Percentiles rank a stretch among this genome's conserved stretches.
Conservation (phyloP, 768 basidiomycete genomes). For the Mycena capillaripes region DNA sequence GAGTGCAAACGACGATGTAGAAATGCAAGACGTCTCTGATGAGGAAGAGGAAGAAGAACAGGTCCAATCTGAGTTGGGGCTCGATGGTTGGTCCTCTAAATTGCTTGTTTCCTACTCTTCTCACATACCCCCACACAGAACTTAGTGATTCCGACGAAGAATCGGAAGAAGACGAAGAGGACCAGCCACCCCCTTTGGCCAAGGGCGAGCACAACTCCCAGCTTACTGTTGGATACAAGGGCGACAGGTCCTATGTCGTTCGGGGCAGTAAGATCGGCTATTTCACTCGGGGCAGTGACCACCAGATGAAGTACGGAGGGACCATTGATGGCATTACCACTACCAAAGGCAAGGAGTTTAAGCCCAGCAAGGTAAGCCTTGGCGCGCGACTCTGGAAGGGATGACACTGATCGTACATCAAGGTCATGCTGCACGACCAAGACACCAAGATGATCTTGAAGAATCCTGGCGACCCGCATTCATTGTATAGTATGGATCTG, state of each 20-base stretch:
- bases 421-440: slow-evolving; percentile 98
- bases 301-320: slow-evolving; percentile 86
- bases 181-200: slow-evolving; percentile 51
- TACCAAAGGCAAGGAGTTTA: slow-evolving; percentile 86
- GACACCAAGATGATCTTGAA: slow-evolving; percentile 96
- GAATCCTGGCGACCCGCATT: slow-evolving; percentile 84
- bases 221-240: slow-evolving; percentile 94
- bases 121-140: slow-evolving; percentile 48
- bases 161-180: slow-evolving; percentile 60
- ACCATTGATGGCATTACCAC: slow-evolving; percentile 89
- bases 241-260: slow-evolving; percentile 94
- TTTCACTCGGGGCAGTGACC: slow-evolving; percentile 80
- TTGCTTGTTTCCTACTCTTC: slow-evolving; percentile 1
- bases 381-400: neutral
- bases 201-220: slow-evolving; percentile 86
- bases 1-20: slow-evolving; percentile 87
- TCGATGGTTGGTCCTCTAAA: slow-evolving; percentile 54
- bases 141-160: slow-evolving; percentile 55
- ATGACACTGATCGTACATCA: slow-evolving; percentile 11
- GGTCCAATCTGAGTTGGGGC: slow-evolving; percentile 76
- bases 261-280: slow-evolving; percentile 94
- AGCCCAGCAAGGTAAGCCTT: slow-evolving; percentile 81
- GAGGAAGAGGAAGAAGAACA: slow-evolving; percentile 88
- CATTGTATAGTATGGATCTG: slow-evolving; percentile 92
- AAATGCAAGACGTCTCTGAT: slow-evolving; percentile 85